These are phyloP conservation scores for Rutidosis leptorrhynchoides DNA, from an alignment of 129 eudicot genomes.

Conservation along the genomic window DNA sequence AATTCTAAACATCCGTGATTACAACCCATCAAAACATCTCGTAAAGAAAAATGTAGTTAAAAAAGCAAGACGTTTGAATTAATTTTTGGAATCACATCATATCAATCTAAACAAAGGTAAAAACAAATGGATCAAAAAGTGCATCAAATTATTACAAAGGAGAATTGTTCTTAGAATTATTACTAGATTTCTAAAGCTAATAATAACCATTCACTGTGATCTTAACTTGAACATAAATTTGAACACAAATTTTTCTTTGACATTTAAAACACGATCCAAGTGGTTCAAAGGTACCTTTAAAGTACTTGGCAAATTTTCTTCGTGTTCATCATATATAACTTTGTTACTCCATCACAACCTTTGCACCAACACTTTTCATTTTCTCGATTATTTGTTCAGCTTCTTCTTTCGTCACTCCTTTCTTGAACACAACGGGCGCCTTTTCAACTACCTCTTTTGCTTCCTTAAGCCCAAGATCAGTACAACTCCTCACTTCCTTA, in stretches of 20 bases:
- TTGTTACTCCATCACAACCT: constrained; percentile 66
- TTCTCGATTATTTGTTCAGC: constrained; percentile 76
- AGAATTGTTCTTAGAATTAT: constrained; percentile 11
- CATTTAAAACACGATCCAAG: constrained; percentile 7
- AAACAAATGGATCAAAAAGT: constrained; percentile 5
- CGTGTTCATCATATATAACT: not conserved
- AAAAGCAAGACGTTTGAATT: not conserved
- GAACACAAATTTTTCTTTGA: not conserved
- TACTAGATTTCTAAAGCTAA: constrained; percentile 25
- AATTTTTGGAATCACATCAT: constrained; percentile 7
- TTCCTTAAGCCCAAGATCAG: constrained; percentile 86
- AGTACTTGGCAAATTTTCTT: constrained; percentile 9
- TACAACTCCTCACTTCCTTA: constrained; percentile 68
- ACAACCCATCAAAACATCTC: too few relatives aligned
- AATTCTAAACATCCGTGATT: too few relatives aligned
- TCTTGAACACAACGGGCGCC: constrained; percentile 65
- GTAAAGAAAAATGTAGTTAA: too few relatives aligned
- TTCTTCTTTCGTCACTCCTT: constrained; percentile 82
- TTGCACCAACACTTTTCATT: constrained; percentile 88
- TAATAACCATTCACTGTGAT: not conserved
- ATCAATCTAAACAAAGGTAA: not conserved
- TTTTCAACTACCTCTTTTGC: constrained; percentile 92
- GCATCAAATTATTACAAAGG: constrained; percentile 30
- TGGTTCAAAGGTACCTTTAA: constrained; percentile 17
- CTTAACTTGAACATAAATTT: not conserved